Evolutionary conservation across 345 rosid genomes (phyloP).

Genomic region (Geranium rotundifolium): DNA sequence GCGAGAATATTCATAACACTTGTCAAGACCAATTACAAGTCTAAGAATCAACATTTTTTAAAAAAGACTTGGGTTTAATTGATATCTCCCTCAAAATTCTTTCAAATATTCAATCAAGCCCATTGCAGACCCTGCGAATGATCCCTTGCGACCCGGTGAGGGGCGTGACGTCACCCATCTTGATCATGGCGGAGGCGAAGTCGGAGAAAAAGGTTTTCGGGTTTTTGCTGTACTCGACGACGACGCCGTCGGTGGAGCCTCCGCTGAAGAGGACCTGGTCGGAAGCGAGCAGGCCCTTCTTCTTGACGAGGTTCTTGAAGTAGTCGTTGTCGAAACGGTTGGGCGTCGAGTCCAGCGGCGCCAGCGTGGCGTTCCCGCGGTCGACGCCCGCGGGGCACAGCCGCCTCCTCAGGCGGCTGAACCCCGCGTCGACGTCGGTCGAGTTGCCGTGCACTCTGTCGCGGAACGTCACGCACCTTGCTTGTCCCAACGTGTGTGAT

Average conservation of each 20-base stretch:
- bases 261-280: too few relatives aligned
- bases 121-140: constrained; percentile 7
- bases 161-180: constrained; percentile 12
- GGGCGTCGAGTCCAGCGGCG: constrained; percentile 35
- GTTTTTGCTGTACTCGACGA: constrained; percentile 25
- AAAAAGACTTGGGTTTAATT: too few relatives aligned
- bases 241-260: constrained; percentile 35
- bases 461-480: constrained; percentile 31
- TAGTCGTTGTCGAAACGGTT: constrained; percentile 43
- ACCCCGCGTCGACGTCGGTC: constrained; percentile 33
- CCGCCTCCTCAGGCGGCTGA: constrained; percentile 24
- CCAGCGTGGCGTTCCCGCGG: constrained; percentile 21
- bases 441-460: constrained; percentile 33
- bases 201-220: constrained; percentile 16
- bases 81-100: too few relatives aligned
- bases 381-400: constrained; percentile 28
- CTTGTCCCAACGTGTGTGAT: constrained; percentile 51
- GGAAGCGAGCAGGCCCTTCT: constrained; percentile 39
- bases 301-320: constrained; percentile 34
- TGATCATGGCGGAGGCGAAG: constrained; percentile 7
- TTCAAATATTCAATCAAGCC: constrained; percentile 3
- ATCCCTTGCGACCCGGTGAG: constrained; percentile 7
- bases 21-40: too few relatives aligned
- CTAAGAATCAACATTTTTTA: too few relatives aligned
- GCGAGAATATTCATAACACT: too few relatives aligned